These are phyloP conservation scores for Leccinellum rugosiceps DNA, from an alignment of 768 basidiomycete genomes.

Conservation along the genomic window DNA sequence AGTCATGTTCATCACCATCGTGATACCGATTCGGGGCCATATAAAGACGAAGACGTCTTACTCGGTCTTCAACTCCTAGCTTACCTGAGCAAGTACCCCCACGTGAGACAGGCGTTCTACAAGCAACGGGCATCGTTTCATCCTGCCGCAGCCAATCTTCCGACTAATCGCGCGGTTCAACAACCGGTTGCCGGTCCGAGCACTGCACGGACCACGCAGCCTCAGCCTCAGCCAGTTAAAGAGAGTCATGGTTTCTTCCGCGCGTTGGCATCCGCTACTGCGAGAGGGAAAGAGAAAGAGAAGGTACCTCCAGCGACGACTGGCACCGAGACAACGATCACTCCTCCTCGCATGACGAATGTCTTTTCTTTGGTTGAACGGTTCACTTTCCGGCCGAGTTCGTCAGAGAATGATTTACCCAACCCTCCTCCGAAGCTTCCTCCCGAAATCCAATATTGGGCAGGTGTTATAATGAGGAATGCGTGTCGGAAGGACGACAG, in stretches of 20 bases:
- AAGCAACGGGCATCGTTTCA: constrained; percentile 82
- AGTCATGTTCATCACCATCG: constrained; percentile 40
- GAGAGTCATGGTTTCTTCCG: constrained; percentile 44
- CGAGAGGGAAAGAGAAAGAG: constrained; percentile 50
- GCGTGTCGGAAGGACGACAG: constrained; percentile 97
- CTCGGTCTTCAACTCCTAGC: constrained; percentile 90
- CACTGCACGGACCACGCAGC: constrained; percentile 11
- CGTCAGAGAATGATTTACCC: constrained; percentile 69
- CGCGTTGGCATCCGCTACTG: constrained; percentile 40
- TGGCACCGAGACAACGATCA: constrained; percentile 9
- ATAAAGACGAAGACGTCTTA: constrained; percentile 92
- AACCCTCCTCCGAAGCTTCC: constrained; percentile 73
- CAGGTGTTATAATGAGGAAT: constrained; percentile 99
- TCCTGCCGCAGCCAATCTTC: constrained; percentile 56
- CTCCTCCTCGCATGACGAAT: constrained; percentile 62
- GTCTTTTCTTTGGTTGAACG: constrained; percentile 95
- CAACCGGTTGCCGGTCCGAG: constrained; percentile 28
- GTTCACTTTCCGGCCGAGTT: constrained; percentile 92
- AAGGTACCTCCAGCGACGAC: constrained; percentile 19
- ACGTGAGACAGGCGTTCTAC: constrained; percentile 95
- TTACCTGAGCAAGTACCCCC: constrained; percentile 96
- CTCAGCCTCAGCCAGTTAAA: constrained; percentile 26
- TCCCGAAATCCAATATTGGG: constrained; percentile 96
- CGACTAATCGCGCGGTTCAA: constrained; percentile 27
- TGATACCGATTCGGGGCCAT: constrained; percentile 55